These are phyloP conservation scores for Colletotrichum sp. DNA, from an alignment of 2,329 filamentous ascomycete genomes.

Conservation along the genomic window DNA sequence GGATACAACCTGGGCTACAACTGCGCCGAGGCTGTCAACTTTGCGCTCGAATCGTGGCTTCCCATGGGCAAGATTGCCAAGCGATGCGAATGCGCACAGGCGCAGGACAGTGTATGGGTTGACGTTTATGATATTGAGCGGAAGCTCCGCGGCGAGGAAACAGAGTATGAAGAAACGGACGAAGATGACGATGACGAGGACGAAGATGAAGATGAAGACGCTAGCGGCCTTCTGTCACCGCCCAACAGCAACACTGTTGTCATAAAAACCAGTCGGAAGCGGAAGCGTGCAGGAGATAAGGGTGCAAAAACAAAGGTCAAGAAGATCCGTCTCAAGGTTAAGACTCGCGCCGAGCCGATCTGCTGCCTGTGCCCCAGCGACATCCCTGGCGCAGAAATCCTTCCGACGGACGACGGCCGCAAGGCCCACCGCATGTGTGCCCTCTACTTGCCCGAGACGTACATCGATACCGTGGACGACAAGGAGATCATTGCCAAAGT, in stretches of 20 bases:
- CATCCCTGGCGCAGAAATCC: constrained; percentile 78
- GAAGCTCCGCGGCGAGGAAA: constrained; percentile 87
- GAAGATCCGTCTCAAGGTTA: constrained; percentile 78
- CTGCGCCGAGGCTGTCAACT: constrained; percentile 98
- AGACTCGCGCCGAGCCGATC: constrained; percentile 74
- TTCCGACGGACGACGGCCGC: constrained; percentile 86
- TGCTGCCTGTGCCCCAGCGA: constrained; percentile 95
- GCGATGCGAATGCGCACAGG: constrained; percentile 93
- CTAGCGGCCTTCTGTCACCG: constrained; percentile 78
- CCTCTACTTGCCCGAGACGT: constrained; percentile 90
- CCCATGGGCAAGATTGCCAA: constrained; percentile 95
- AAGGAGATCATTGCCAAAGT: constrained; percentile 80
- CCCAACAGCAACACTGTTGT: constrained; percentile 47
- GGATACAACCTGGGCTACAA: constrained; percentile 99
- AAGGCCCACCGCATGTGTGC: constrained; percentile 90
- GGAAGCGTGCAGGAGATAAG: constrained; percentile 60
- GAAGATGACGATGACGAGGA: constrained; percentile 73
- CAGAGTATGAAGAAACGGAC: constrained; percentile 79
- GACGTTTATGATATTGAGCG: constrained; percentile 96
- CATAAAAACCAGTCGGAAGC: constrained; percentile 59
- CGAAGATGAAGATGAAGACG: constrained; percentile 66
- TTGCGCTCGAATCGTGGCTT: constrained; percentile 93
- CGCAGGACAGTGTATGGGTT: constrained; percentile 98
- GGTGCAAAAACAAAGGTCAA: constrained; percentile 68
- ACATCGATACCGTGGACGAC: constrained; percentile 74